Conservation (phyloP, 1,284 basidiomycete species). For the Ganoderma lingzhi region DNA sequence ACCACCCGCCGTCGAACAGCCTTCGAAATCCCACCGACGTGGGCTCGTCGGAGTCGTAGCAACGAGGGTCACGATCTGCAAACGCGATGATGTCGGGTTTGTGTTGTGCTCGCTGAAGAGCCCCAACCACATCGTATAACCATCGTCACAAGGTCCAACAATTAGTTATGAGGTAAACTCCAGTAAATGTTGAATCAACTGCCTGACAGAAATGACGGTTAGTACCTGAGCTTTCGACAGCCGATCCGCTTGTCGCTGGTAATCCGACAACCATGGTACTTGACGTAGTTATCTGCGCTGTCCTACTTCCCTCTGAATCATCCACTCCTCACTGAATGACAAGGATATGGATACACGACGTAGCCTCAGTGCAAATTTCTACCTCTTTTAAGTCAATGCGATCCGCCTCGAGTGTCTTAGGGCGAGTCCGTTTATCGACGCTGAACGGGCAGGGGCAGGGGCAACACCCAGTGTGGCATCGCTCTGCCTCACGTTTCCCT, state of each 20-base stretch:
- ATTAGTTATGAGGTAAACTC: neutral
- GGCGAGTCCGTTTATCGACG: no score
- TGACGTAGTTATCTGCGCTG: neutral
- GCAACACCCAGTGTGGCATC: no score
- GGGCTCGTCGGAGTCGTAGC: conserved; percentile 1
- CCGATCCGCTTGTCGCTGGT: neutral
- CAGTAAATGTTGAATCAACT: neutral
- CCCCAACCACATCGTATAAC: neutral
- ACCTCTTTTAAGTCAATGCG: no score
- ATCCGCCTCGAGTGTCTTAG: no score
- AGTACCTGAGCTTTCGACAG: neutral
- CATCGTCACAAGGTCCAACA: neutral
- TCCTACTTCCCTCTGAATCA: neutral
- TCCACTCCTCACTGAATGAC: neutral
- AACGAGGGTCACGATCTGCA: neutral
- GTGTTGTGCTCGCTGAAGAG: neutral
- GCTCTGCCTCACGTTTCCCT: neutral
- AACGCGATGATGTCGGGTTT: neutral
- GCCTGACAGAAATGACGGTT: neutral
- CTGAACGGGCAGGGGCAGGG: no score
- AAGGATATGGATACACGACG: neutral
- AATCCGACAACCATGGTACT: neutral
- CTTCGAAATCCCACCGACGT: neutral
- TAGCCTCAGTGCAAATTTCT: neutral
- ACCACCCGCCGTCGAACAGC: neutral